Base-by-base conservation (phyloP, 2,329 filamentous ascomycete genomes). In the Hymenoscyphus albidus region DNA sequence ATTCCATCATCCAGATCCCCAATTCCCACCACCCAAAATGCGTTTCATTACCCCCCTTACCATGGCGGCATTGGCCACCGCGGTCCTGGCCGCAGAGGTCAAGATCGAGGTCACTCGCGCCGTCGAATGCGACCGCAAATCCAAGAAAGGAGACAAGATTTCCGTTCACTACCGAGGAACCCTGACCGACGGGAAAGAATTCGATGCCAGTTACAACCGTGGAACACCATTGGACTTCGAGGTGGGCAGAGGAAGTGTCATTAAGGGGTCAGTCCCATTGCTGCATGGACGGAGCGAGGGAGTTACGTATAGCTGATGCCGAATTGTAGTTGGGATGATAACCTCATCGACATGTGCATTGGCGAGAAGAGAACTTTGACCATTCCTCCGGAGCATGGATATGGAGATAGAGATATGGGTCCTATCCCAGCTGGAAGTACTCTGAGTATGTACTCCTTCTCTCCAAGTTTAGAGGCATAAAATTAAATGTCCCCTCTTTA, bases 271-370 rank as follows among this genome's bases (percentile, higher is more conserved):
- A 73, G 86, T 82, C 42, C 42, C 12, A 18, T 18, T 42, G 60
- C 35, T 18, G 55, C 32, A 27, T 3, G 27, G n/a, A 61, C 12
- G 13, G 16, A n/a, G 5, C 16, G 13, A 48, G 4, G 22, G 7
- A 9, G n/a, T 7, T 51, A 22, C 9, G 44, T 27, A 22, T 27
- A 58, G 57, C 64, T 67, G 42, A 68, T 48, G 40, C n/a, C 16
- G 42, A 6, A 40, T 44, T 18, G 22, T 67, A 91, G 88, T 75
- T 97, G 93, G 94, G 94, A 98, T 73, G 79, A 96, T 76, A 94
- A 94, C 59, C 84, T 98, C 48, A 73, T 95, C 62, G 91, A 91
- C 74, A 97, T 98, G 93, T 98, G 95, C 79, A 90, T 96, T 72
- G 94, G 95, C 68, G 94, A 98, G 83, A 94, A 93, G 83, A 86